phyloP scores from a whole-genome alignment of 2,329 filamentous ascomycete species.

The Sporothrix luriei region DNA sequence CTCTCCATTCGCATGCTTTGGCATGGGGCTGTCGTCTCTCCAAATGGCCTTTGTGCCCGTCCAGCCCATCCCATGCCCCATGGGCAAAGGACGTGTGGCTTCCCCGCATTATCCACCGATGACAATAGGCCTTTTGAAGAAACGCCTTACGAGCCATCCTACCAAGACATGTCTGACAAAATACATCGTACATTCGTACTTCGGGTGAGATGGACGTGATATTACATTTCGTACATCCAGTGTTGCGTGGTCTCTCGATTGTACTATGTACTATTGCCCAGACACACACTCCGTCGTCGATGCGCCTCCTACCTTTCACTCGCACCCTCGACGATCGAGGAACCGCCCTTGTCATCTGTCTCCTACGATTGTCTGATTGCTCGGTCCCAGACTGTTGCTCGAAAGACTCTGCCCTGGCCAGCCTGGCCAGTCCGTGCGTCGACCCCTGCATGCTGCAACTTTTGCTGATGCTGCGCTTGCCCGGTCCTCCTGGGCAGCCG shows the following conservation, averaged over 20 bases:
- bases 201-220: neutral
- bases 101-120: conserved; percentile 1
- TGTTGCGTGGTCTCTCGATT: too few species aligned
- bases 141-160: neutral
- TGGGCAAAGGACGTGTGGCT: neutral
- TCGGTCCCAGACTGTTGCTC: neutral
- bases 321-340: too few species aligned
- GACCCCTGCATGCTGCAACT: conserved; percentile 2
- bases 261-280: too few species aligned
- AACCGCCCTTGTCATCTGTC: too few species aligned
- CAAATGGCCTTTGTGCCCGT: neutral
- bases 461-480: neutral
- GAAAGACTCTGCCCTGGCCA: neutral
- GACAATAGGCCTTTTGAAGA: neutral
- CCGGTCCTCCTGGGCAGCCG: neutral
- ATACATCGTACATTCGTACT: too few species aligned
- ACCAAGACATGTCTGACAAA: neutral
- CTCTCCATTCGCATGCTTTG: neutral
- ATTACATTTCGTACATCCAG: too few species aligned
- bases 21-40: neutral
- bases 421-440: neutral
- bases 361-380: too few species aligned
- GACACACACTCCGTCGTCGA: too few species aligned
- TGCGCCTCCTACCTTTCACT: too few species aligned
- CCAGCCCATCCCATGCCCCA: neutral